Base-by-base conservation (phyloP, 1,284 basidiomycete genomes). In the Ceratobasidium sp. region DNA sequence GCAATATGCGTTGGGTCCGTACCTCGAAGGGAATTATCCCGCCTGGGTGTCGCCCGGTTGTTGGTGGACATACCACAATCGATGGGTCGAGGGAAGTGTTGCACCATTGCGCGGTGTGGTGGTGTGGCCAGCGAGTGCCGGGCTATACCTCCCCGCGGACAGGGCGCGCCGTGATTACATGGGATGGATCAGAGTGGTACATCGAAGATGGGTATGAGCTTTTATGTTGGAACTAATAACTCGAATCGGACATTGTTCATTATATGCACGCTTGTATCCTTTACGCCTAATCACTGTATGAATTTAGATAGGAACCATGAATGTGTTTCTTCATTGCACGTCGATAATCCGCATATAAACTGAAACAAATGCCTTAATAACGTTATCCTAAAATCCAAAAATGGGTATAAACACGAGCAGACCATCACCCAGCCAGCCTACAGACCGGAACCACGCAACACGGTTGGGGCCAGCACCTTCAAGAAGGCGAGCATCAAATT, bases 1-100 rank as follows among this genome's bases (percentile, higher is more conserved):
- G 58, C 6, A 61, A 62, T 34, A 72, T 72, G 69, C 69, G 53
- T 27, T 72, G 69, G 69, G 58, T 72, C 24, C 69, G 69, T 24
- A 53, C 58, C 19, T 72, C 69, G 1, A 51, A 39, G 37, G 69
- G 69, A 9, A 29, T 62, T n/a, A n/a, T 72, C 27, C 69, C 69
- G 1, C 29, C 54, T 16, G 69, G 69, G 34, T 72, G 69, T 31
- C 56, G 58, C 31, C 69, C 69, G 9, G 69, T 72, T 34, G 51
- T 72, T 13, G 69, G 69, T 16, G 69, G 69, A 9, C 54, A 43
- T 6, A n/a, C 5, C 16, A 59, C 24, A 4, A 46, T 62, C 9
- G 58, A 62, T 5, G 56, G 69, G 16, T 43, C 27, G 11, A 71
- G 46, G 11, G 56, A 61, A 51, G 43, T 61, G 22, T 29, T 72